These are phyloP conservation scores for Psilocybe azurescens DNA, from an alignment of 768 basidiomycete genomes.

Conservation along the genomic window DNA sequence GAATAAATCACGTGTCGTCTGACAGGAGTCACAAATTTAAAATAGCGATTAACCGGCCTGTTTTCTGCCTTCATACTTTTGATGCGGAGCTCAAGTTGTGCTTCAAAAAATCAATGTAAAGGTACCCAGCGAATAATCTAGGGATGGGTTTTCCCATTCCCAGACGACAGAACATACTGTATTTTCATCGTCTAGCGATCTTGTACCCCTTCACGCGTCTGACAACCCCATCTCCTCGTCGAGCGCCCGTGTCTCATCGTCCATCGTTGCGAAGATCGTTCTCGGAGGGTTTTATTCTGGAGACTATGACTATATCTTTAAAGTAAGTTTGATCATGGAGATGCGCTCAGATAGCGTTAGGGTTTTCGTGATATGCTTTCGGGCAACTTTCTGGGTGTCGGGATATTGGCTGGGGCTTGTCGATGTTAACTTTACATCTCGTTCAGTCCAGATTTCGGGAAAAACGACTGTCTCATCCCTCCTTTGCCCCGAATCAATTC, in stretches of 20 bases:
- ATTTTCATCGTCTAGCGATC: neutral
- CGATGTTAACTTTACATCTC: neutral
- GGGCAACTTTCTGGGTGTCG: neutral
- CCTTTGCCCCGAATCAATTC: slow-evolving; percentile 61
- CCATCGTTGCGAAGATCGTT: neutral
- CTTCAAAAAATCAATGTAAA: slow-evolving; percentile 22
- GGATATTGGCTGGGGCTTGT: neutral
- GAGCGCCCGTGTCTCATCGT: neutral
- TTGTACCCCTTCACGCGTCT: neutral
- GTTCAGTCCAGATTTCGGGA: slow-evolving; percentile 50
- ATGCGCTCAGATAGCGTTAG: neutral
- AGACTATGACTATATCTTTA: slow-evolving; percentile 7
- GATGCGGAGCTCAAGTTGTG: slow-evolving; percentile 31
- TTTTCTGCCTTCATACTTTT: slow-evolving; percentile 24
- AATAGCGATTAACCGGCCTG: slow-evolving; percentile 5
- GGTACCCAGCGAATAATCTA: slow-evolving; percentile 14
- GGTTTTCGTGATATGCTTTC: neutral
- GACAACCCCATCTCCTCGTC: neutral
- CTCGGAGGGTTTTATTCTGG: neutral
- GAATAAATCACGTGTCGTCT: neutral
- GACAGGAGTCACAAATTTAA: neutral
- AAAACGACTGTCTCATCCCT: slow-evolving; percentile 52
- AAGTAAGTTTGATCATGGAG: slow-evolving; percentile 2
- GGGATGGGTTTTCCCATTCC: slow-evolving; percentile 20
- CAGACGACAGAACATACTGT: slow-evolving; percentile 7